phyloP scores from a whole-genome alignment of 352 stramenopile genomes.

The Phytophthora vignae region DNA sequence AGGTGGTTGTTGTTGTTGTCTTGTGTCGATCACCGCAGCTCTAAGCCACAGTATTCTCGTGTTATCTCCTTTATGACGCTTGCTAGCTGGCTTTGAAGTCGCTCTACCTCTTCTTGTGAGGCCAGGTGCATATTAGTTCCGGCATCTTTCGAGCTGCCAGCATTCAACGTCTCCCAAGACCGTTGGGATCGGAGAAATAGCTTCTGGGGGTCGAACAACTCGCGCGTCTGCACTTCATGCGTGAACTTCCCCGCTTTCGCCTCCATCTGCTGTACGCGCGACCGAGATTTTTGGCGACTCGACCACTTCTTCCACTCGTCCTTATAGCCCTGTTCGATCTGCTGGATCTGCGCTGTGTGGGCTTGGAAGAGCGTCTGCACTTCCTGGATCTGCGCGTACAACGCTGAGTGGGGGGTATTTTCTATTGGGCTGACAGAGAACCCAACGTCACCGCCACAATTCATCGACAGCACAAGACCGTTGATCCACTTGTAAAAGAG shows the following conservation, averaged over 20 bases:
- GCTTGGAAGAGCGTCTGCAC: conserved; percentile 41
- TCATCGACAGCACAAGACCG: conserved; percentile 45
- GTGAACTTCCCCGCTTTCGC: conserved; percentile 51
- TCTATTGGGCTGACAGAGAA: background rate
- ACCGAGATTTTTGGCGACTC: conserved; percentile 47
- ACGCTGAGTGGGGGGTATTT: background rate
- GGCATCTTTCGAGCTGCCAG: background rate
- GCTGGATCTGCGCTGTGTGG: conserved; percentile 32
- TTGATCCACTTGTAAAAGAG: conserved; percentile 84
- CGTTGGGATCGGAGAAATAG: conserved; percentile 50
- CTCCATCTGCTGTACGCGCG: conserved; percentile 55
- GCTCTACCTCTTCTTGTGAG: conserved; percentile 44
- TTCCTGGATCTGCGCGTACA: conserved; percentile 40
- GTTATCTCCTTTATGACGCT: conserved; percentile 64
- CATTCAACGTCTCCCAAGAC: conserved; percentile 22
- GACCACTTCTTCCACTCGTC: conserved; percentile 54
- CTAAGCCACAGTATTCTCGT: conserved; percentile 52
- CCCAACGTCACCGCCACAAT: background rate
- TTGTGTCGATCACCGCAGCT: conserved; percentile 42
- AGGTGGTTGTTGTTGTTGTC: conserved; percentile 8
- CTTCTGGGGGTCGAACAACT: conserved; percentile 56
- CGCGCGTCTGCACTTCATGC: conserved; percentile 46
- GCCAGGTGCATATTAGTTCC: conserved; percentile 16
- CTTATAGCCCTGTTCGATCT: conserved; percentile 43
- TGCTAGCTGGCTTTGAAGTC: conserved; percentile 51